These are phyloP conservation scores for Dictyostelium citrinum DNA, from an alignment of 78 protist genomes.

Conservation along the genomic window DNA sequence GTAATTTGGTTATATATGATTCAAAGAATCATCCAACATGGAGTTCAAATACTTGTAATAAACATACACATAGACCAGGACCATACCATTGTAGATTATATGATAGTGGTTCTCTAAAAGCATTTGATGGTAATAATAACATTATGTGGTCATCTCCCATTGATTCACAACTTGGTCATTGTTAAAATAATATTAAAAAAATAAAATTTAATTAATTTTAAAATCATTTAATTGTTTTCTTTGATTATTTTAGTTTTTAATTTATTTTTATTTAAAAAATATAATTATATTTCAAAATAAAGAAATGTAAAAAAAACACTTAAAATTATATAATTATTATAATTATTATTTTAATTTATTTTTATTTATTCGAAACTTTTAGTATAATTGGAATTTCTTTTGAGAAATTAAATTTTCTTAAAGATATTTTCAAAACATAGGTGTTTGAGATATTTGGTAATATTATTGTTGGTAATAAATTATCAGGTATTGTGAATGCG, in stretches of 20 bases:
- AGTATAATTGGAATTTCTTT: neutral
- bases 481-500: constrained; percentile 6
- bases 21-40: constrained; percentile 1
- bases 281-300: too few species aligned
- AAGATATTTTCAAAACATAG: constrained; percentile 6
- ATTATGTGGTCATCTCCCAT: neutral
- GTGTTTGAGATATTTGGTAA: constrained; percentile 29
- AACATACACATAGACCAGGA: neutral
- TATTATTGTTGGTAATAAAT: constrained; percentile 7
- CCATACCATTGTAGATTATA: neutral
- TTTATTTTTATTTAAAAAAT: too few species aligned
- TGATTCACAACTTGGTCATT: neutral
- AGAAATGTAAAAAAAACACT: too few species aligned
- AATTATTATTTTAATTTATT: too few species aligned
- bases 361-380: neutral
- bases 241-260: too few species aligned
- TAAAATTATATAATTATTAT: too few species aligned
- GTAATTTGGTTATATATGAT: constrained; percentile 29
- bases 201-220: too few species aligned
- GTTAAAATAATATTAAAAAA: neutral
- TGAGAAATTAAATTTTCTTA: neutral
- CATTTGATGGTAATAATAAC: neutral
- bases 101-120: neutral
- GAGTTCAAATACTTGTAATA: constrained; percentile 12
- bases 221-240: too few species aligned